A percentile compares a stretch with the other conserved stretches of the same genome.
Conservation (phyloP, 2,329 filamentous ascomycete species). For the Cryphonectria naterciae region DNA sequence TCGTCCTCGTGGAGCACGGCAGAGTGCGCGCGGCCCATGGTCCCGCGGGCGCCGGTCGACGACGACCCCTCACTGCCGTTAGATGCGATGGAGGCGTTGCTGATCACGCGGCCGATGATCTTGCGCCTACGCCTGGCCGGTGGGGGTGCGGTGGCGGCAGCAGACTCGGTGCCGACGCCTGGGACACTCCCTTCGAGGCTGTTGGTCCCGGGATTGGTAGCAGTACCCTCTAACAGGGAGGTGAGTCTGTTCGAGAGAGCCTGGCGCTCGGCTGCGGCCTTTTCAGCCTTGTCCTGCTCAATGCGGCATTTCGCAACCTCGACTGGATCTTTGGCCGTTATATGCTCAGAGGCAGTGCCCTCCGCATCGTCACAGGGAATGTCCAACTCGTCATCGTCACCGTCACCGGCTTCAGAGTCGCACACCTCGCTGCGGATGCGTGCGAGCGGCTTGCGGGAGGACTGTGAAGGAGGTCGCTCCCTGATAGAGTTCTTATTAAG, state of each 20-base stretch:
- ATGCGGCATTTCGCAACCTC: constrained; percentile 22
- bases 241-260: constrained; percentile 48
- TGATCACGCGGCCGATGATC: constrained; percentile 62
- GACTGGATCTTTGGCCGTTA: constrained; percentile 7
- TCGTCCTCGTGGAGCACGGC: constrained; percentile 30
- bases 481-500: constrained; percentile 48
- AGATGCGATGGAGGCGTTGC: constrained; percentile 59
- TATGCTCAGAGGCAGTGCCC: constrained; percentile 3
- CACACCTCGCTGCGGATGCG: constrained; percentile 45
- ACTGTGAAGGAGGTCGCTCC: constrained; percentile 32
- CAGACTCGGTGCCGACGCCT: constrained; percentile 6
- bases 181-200: constrained; percentile 1
- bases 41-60: constrained; percentile 23
- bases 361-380: constrained; percentile 22
- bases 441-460: constrained; percentile 33
- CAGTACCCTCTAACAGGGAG: constrained; percentile 43
- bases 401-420: constrained; percentile 40
- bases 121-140: constrained; percentile 47
- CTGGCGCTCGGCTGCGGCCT: constrained; percentile 42
- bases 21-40: constrained; percentile 22
- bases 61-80: constrained; percentile 49
- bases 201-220: constrained; percentile 25
- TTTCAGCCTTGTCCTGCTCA: constrained; percentile 29
- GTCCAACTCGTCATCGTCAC: constrained; percentile 28
- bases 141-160: constrained; percentile 27